Evolutionary conservation across 352 stramenopile species (phyloP).

Genomic region (Globisporangium recalcitrans): DNA sequence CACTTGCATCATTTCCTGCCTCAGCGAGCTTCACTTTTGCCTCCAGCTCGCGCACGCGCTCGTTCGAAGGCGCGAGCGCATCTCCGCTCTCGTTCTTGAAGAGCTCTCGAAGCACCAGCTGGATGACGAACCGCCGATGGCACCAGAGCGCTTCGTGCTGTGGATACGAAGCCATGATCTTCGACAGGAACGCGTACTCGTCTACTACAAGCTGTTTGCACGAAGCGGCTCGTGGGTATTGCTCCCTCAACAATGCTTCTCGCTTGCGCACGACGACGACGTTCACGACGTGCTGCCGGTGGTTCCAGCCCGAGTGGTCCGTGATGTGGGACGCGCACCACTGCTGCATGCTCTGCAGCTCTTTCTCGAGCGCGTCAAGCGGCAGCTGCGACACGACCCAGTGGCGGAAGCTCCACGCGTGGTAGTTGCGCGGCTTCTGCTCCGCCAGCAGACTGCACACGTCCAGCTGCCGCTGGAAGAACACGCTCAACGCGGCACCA

Average conservation of each 20-base stretch:
- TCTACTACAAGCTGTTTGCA: conserved; percentile 21
- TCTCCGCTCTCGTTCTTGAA: not conserved
- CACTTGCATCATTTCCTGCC: not conserved
- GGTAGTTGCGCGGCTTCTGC: conserved; percentile 71
- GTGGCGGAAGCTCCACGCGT: conserved; percentile 82
- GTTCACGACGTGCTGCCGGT: conserved; percentile 57
- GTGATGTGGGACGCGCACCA: conserved; percentile 70
- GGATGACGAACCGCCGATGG: conserved; percentile 63
- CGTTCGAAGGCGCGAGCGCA: not conserved
- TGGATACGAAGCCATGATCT: conserved; percentile 42
- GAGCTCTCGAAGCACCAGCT: conserved; percentile 29
- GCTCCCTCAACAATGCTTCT: no score
- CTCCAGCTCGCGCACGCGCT: conserved; percentile 8
- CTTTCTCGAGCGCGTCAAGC: conserved; percentile 20
- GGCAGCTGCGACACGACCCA: conserved; percentile 54
- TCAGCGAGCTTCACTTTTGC: conserved; percentile 3
- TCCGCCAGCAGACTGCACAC: conserved; percentile 53
- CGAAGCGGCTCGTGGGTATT: no score
- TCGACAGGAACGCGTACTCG: conserved; percentile 51
- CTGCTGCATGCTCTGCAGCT: conserved; percentile 41
- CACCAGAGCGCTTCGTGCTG: conserved; percentile 73
- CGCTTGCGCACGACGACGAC: conserved; percentile 17
- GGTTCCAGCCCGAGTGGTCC: conserved; percentile 80
- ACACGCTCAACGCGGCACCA: conserved; percentile 20
- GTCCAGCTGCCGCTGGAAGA: conserved; percentile 47